phyloP scores from a whole-genome alignment of 805 yeast genomes.

The Yarrowia osloensis region DNA sequence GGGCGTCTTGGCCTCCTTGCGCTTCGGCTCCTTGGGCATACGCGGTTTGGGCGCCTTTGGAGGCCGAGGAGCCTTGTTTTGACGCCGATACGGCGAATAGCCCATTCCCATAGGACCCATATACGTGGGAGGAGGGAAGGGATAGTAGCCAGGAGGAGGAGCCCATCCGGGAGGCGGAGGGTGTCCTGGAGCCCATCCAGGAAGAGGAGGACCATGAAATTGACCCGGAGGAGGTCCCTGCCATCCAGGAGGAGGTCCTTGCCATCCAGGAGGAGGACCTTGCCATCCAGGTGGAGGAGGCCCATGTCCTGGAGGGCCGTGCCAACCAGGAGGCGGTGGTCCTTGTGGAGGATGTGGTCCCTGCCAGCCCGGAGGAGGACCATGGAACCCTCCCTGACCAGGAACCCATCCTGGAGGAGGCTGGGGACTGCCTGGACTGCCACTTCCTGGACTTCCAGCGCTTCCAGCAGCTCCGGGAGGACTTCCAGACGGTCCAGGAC shows the following conservation, averaged over 20 bases:
- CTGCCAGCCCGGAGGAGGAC: not conserved
- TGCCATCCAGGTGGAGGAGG: conserved; percentile 6
- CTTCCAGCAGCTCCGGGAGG: not conserved
- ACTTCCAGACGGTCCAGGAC: too few relatives aligned
- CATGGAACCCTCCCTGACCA: not conserved
- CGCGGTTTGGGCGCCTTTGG: conserved; percentile 32
- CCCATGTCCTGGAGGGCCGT: not conserved
- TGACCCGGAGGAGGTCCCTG: not conserved
- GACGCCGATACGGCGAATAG: conserved; percentile 21
- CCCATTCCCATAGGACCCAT: conserved; percentile 30
- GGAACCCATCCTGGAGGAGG: not conserved
- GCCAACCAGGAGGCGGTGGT: conserved; percentile 29
- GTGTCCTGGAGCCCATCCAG: conserved; percentile 1
- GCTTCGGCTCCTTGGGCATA: conserved; percentile 24
- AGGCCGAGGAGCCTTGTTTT: conserved; percentile 30
- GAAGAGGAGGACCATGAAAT: conserved; percentile 26
- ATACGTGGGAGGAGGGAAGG: conserved; percentile 23
- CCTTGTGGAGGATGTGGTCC: conserved; percentile 2
- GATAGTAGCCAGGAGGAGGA: conserved; percentile 12
- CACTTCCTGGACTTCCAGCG: not conserved
- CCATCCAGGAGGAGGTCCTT: conserved; percentile 25
- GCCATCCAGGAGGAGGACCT: conserved; percentile 30
- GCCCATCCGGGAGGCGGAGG: conserved; percentile 30
- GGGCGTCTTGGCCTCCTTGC: conserved; percentile 25
- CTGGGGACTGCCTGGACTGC: not conserved